Conservation (phyloP, 768 basidiomycete genomes). For the Roridomyces roridus region DNA sequence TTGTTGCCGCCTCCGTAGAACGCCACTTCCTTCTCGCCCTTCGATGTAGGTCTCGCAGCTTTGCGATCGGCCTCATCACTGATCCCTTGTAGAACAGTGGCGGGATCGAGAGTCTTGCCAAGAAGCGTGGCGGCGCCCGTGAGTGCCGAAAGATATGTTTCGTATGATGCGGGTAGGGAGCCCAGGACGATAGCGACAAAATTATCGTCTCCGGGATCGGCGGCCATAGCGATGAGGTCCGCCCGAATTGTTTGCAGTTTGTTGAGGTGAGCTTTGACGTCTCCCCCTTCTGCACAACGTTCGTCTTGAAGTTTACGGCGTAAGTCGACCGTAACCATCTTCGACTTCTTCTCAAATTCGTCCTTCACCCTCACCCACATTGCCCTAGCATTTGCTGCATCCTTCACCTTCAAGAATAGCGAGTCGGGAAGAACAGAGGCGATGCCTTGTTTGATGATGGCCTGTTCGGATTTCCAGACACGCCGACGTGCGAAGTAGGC, state of each 20-base stretch:
- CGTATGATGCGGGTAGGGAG: no score
- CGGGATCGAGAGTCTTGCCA: no score
- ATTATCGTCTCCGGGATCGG: no score
- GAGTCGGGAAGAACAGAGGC: conserved; percentile 28
- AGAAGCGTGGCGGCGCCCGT: no score
- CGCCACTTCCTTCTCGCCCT: background rate
- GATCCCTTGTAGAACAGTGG: no score
- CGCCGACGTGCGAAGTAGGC: background rate
- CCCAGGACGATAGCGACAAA: no score
- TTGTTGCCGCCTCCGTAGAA: conserved; percentile 5
- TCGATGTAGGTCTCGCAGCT: background rate
- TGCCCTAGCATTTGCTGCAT: background rate
- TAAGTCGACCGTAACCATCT: conserved; percentile 29
- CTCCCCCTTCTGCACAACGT: conserved; percentile 26
- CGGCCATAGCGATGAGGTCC: no score
- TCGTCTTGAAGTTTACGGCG: conserved; percentile 24
- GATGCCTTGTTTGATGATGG: conserved; percentile 26
- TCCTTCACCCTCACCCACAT: conserved; percentile 29
- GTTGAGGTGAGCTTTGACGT: conserved; percentile 31
- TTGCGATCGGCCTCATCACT: no score
- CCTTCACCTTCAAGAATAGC: conserved; percentile 29
- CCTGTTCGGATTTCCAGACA: conserved; percentile 24
- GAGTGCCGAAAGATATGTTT: no score
- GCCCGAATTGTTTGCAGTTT: no score
- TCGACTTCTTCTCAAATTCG: no score